Conservation (phyloP, 306 rosid genomes). For the Cucurbita pepo region DNA sequence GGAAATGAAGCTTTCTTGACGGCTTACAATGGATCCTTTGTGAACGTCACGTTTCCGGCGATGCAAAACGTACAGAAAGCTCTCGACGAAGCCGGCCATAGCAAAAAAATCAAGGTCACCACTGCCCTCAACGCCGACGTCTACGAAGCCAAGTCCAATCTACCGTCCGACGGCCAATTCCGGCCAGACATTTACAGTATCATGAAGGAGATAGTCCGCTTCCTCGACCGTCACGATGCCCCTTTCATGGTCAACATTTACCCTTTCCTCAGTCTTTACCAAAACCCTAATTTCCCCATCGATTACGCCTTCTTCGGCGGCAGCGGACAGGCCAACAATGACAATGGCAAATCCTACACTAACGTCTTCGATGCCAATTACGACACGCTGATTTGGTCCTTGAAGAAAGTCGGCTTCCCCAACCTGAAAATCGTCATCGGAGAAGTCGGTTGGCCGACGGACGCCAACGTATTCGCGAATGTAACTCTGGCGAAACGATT, state of each 20-base stretch:
- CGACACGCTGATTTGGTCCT: constrained; percentile 46
- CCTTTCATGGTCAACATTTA: constrained; percentile 70
- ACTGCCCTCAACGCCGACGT: constrained; percentile 70
- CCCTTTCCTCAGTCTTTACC: constrained; percentile 56
- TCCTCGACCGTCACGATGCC: constrained; percentile 27
- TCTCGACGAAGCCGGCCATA: constrained; percentile 31
- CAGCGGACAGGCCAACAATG: constrained; percentile 5
- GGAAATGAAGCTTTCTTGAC: constrained; percentile 70
- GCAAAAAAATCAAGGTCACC: constrained; percentile 35
- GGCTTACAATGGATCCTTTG: constrained; percentile 33
- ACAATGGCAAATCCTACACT: constrained; percentile 19
- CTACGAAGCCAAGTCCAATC: constrained; percentile 30
- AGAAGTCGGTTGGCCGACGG: constrained; percentile 91
- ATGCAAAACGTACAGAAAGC: constrained; percentile 58
- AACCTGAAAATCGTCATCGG: constrained; percentile 37
- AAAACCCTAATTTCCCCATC: constrained; percentile 21
- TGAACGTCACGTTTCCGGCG: constrained; percentile 37
- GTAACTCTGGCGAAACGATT: constrained; percentile 25
- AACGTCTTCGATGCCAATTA: constrained; percentile 66
- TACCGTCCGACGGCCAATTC: constrained; percentile 49
- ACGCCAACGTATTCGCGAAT: constrained; percentile 32
- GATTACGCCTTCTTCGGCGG: constrained; percentile 54
- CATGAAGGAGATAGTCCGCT: constrained; percentile 23
- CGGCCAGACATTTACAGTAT: constrained; percentile 19
- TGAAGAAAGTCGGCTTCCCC: constrained; percentile 25